Base-by-base conservation (phyloP, 2,329 filamentous ascomycete species). In the Exserohilum rostratum region DNA sequence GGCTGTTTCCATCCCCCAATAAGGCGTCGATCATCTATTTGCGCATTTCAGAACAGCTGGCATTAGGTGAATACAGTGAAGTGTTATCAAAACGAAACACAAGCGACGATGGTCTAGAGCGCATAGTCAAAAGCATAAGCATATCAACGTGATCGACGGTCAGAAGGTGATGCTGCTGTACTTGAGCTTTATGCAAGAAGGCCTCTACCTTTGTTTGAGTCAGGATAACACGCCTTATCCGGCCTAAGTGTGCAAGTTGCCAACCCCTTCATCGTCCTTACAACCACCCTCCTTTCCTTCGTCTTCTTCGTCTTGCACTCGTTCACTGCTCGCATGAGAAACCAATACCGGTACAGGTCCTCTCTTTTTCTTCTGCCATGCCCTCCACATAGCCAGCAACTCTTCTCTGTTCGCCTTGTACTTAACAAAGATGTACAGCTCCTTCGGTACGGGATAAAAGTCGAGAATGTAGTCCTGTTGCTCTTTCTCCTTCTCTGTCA, bases 351-450 rank as follows among this genome's bases (percentile, higher is more conserved):
- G 10, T 13, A 27, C 25, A 7, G 17, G 27, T 2, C 42, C 33
- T 4, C 59, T 51, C 58, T 62, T 69, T 53, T 55, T 59, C 17
- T 34, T 37, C 47, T 68, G 58, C 67, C 66, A 69, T 18, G 18
- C 43, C 13, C 57, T 55, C 66, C 67, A 70, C 50, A 61, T 3
- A 5, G 55, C 40, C 20, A 58, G 18, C 5, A 66, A 25, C 31
- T 40, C 42, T 12, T 46, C 17, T 7, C 18, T 45, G 5, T 55
- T 48, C 11, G 29, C 13, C 4, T 12, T 47, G 5, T 48, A 37
- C 30, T 17, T 27, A 9, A 55, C 10, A 13, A 29, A 15, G 9
- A 60, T 44, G 20, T 40, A 27, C 17, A 68, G 33, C 22, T 62
- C 63, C 15, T 44, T 47, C 1, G 66, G 64, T 12, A 66, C 48